Evolutionary conservation across 768 basidiomycete species (phyloP).

Genomic region (Lanmaoa rubissima): DNA sequence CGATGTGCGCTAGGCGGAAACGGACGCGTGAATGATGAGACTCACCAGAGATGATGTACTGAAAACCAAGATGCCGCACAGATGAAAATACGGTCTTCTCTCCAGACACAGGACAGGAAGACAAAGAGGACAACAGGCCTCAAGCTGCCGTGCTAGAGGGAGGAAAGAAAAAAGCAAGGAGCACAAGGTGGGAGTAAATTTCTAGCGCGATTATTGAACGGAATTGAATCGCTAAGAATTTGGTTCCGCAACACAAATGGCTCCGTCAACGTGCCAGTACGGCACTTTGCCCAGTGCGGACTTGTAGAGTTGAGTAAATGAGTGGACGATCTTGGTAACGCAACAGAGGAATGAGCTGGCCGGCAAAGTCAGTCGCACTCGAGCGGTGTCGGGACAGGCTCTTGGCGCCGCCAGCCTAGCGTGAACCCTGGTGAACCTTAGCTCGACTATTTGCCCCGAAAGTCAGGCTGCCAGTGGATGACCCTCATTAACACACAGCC

Average conservation of each 20-base stretch:
- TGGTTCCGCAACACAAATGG: slow-evolving; percentile 36
- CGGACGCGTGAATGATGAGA: slow-evolving; percentile 31
- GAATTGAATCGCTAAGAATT: slow-evolving; percentile 37
- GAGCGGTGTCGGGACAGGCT: slow-evolving; percentile 21
- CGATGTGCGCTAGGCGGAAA: slow-evolving; percentile 28
- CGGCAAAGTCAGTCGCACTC: slow-evolving; percentile 18
- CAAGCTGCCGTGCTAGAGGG: slow-evolving; percentile 24
- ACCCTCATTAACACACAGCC: slow-evolving; percentile 38
- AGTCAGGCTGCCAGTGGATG: slow-evolving; percentile 22
- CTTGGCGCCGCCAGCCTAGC: slow-evolving; percentile 28
- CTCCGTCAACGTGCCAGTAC: slow-evolving; percentile 29
- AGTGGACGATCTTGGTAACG: slow-evolving; percentile 23
- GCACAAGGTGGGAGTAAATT: slow-evolving; percentile 30
- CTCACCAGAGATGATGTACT: slow-evolving; percentile 35
- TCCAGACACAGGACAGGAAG: slow-evolving; percentile 21
- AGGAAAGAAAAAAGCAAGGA: slow-evolving; percentile 32
- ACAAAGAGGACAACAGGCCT: slow-evolving; percentile 24
- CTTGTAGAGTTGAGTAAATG: slow-evolving; percentile 26
- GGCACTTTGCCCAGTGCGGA: slow-evolving; percentile 27
- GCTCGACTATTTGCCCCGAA: slow-evolving; percentile 33
- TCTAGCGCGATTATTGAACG: slow-evolving; percentile 36
- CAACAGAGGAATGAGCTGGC: slow-evolving; percentile 4
- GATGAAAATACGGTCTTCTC: slow-evolving; percentile 16
- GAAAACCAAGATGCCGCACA: slow-evolving; percentile 23
- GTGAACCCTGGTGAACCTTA: slow-evolving; percentile 32